Base-by-base conservation (phyloP, 371 early-diverging fungal genomes). In the Rhizopus stolonifer region DNA sequence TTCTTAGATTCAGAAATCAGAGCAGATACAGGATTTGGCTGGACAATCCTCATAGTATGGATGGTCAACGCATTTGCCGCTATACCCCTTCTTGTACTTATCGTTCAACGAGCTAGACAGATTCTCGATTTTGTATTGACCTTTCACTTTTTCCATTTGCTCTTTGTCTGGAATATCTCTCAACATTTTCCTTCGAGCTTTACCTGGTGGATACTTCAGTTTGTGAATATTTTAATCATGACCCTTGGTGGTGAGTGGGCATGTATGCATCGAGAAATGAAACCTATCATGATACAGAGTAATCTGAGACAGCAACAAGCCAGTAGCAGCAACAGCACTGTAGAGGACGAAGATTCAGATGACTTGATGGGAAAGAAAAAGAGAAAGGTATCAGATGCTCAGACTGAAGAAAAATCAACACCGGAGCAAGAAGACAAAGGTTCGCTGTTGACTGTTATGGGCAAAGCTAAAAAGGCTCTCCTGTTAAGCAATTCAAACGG, bases 41-140 rank as follows among this genome's bases (percentile, higher is more conserved):
- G 90, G 89, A 74, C 82, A 2, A 45, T 92, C 8, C 76, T 78
- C 18, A 59, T 88, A 14, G 87, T 87, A 0, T 82, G 80, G 77
- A 57, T 91, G 0, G 59, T 87, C 14, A 86, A 86, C 59, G 81
- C 89, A 0, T 36, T 58, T 25, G 23, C 57, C 31, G 71, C 68
- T 13, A 79, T 83, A 21, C 79, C 69, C 17, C 39, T 81, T 17
- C 53, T 85, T 7, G 80, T 90, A 46, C 56, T 80, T 25, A 80
- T 93, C 22, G 85, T 93, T n/a, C 82, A 90, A 49, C 81, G 94
- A 24, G 88, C 94, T 4, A 78, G 77, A 46, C 85, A 86, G 11
- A 88, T 91, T 15, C 82, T 91, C 24, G 94, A 93, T 65, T 93
- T 88, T 67, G 83, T 88, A 13, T 45, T 84, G 42, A 93, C 94